Percentiles rank a stretch among this genome's conserved stretches.
Evolutionary conservation across 2,329 filamentous ascomycete species (phyloP).

Genomic region (Drechslerella stenobrocha): DNA sequence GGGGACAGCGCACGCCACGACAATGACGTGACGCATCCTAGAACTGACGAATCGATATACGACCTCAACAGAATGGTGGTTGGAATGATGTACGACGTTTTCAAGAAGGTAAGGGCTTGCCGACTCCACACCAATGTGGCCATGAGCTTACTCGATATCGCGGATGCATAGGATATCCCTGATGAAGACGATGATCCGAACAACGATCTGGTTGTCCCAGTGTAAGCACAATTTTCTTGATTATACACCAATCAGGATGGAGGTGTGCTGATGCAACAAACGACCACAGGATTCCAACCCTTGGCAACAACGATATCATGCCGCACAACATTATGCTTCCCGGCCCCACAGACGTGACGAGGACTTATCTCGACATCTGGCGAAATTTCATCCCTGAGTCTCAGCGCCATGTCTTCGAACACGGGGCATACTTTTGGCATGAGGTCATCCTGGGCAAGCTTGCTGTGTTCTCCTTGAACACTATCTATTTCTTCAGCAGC

Average conservation of each 20-base stretch:
- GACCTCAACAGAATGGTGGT: constrained; percentile 75
- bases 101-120: constrained; percentile 59
- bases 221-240: constrained; percentile 13
- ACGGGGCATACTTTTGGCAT: constrained; percentile 91
- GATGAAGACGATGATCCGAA: constrained; percentile 59
- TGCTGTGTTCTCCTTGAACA: constrained; percentile 92
- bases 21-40: constrained; percentile 77
- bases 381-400: constrained; percentile 83
- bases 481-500: constrained; percentile 90
- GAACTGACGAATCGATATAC: constrained; percentile 74
- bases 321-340: constrained; percentile 89
- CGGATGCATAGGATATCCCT: constrained; percentile 30
- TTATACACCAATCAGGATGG: background rate
- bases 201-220: constrained; percentile 69
- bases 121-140: background rate
- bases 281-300: constrained; percentile 71
- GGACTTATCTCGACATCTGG: constrained; percentile 78
- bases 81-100: constrained; percentile 74
- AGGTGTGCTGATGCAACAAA: background rate
- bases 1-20: constrained; percentile 89
- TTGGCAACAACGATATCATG: constrained; percentile 96
- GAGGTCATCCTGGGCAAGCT: constrained; percentile 84
- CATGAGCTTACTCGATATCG: background rate
- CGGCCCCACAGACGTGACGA: constrained; percentile 86
- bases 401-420: constrained; percentile 85